Evolutionary conservation across 2,329 filamentous ascomycete genomes (phyloP).

Genomic region (Cercospora berteroae): DNA sequence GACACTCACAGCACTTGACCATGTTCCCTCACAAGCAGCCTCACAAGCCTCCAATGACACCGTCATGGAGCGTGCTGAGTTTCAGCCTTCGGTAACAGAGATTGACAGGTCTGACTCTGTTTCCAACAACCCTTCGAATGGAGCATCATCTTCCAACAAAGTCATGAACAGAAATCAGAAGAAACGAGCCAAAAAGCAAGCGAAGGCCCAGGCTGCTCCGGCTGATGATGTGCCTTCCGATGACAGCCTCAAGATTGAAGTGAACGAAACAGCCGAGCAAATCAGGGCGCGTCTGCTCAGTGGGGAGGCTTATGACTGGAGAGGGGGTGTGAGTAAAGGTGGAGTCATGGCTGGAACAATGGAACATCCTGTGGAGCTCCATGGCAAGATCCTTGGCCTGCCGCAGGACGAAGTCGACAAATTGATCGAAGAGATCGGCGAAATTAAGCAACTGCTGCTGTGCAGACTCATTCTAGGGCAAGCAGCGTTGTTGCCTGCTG

Average conservation of each 20-base stretch:
- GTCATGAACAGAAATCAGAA: slow-evolving; percentile 11
- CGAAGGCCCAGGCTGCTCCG: slow-evolving; percentile 19
- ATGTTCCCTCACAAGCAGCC: not conserved
- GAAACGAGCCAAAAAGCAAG: slow-evolving; percentile 21
- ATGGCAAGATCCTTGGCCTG: not conserved
- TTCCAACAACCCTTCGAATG: not conserved
- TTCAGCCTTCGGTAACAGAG: not conserved
- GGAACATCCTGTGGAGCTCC: not conserved
- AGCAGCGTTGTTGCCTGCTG: not conserved
- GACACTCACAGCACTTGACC: not conserved
- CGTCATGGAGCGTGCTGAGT: not conserved
- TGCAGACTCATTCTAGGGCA: not conserved
- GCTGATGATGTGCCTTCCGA: not conserved
- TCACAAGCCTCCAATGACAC: not conserved
- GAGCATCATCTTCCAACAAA: slow-evolving; percentile 61
- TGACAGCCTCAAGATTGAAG: not conserved
- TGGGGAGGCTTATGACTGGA: not conserved
- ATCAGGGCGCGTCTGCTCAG: not conserved
- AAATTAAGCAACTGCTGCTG: not conserved
- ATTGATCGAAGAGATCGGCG: not conserved
- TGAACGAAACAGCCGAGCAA: not conserved
- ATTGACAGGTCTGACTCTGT: not conserved
- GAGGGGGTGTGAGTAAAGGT: not conserved
- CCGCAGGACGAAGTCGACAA: not conserved
- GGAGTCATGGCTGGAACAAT: not conserved